These are phyloP conservation scores for Suillus americanus DNA, from an alignment of 768 basidiomycete species.

Conservation along the genomic window DNA sequence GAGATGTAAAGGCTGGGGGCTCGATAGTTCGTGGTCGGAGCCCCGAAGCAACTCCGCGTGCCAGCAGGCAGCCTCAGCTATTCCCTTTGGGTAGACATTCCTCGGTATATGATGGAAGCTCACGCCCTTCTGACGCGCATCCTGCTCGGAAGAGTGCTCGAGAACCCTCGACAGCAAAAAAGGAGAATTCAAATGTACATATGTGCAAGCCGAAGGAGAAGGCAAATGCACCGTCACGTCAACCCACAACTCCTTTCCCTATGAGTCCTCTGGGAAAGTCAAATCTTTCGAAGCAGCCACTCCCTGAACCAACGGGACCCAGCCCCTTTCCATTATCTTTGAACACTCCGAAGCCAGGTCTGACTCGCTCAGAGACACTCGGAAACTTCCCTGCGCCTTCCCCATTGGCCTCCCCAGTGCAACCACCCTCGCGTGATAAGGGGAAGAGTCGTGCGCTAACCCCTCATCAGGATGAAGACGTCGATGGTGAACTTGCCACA, in stretches of 20 bases:
- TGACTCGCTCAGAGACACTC: background rate
- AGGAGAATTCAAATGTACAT: slow-evolving; percentile 9
- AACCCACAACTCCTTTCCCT: slow-evolving; percentile 18
- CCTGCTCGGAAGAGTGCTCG: background rate
- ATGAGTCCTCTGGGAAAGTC: slow-evolving; percentile 24
- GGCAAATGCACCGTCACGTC: slow-evolving; percentile 8
- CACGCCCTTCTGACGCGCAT: background rate
- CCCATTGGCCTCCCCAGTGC: slow-evolving; percentile 18
- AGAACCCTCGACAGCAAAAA: background rate
- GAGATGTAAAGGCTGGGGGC: background rate
- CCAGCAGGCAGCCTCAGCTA: slow-evolving; percentile 2
- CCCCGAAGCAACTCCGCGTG: slow-evolving; percentile 18
- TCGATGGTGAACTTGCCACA: background rate
- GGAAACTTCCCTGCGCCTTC: slow-evolving; percentile 23
- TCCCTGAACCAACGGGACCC: background rate
- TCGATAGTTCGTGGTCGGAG: background rate
- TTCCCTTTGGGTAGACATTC: background rate
- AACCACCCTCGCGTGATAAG: background rate
- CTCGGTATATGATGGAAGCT: background rate
- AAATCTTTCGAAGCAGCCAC: slow-evolving; percentile 6
- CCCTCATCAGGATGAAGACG: slow-evolving; percentile 3
- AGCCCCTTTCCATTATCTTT: background rate
- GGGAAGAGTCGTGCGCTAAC: slow-evolving; percentile 16
- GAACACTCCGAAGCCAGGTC: background rate
- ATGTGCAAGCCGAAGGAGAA: slow-evolving; percentile 4